phyloP scores from a whole-genome alignment of 2,329 filamentous ascomycete species.

The Talaromyces sp. region DNA sequence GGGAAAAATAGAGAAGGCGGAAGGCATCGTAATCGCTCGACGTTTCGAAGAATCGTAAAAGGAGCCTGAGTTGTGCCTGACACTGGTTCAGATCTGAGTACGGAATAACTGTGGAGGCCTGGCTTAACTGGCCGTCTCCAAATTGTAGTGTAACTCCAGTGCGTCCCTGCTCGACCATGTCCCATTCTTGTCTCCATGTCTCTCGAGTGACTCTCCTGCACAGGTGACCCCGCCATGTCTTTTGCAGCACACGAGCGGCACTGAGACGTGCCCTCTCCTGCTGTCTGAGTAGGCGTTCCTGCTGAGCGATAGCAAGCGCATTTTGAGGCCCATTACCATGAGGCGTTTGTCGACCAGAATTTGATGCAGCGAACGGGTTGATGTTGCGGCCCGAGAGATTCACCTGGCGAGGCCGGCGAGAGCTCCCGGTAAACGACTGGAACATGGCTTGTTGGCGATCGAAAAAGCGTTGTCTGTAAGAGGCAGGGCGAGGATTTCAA shows the following conservation, averaged over 20 bases:
- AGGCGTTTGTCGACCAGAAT: slow-evolving; percentile 54
- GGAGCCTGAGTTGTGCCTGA: slow-evolving; percentile 56
- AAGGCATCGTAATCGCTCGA: slow-evolving; percentile 35
- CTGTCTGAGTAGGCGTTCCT: slow-evolving; percentile 75
- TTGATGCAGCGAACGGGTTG: slow-evolving; percentile 77
- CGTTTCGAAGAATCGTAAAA: slow-evolving; percentile 63
- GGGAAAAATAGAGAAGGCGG: slow-evolving; percentile 42
- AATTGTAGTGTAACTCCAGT: slow-evolving; percentile 24
- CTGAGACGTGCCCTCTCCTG: slow-evolving; percentile 72
- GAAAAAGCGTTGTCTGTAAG: slow-evolving; percentile 1
- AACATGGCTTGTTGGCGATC: slow-evolving; percentile 61
- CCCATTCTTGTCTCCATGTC: slow-evolving; percentile 58
- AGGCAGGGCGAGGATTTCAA: background rate
- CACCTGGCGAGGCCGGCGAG: slow-evolving; percentile 81
- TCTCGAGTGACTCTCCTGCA: slow-evolving; percentile 57
- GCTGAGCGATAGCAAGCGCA: slow-evolving; percentile 79
- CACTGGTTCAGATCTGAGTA: slow-evolving; percentile 19
- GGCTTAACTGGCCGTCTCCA: slow-evolving; percentile 31
- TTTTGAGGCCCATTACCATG: slow-evolving; percentile 63
- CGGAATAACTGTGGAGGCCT: background rate
- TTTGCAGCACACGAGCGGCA: slow-evolving; percentile 71
- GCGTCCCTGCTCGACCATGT: slow-evolving; percentile 50
- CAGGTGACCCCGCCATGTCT: slow-evolving; percentile 73
- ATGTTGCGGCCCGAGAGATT: slow-evolving; percentile 82
- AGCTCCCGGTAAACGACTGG: slow-evolving; percentile 83